A percentile compares a stretch with the other conserved stretches of the same genome.
phyloP scores from a whole-genome alignment of 352 stramenopile genomes.

The Phytophthora citrophthora region DNA sequence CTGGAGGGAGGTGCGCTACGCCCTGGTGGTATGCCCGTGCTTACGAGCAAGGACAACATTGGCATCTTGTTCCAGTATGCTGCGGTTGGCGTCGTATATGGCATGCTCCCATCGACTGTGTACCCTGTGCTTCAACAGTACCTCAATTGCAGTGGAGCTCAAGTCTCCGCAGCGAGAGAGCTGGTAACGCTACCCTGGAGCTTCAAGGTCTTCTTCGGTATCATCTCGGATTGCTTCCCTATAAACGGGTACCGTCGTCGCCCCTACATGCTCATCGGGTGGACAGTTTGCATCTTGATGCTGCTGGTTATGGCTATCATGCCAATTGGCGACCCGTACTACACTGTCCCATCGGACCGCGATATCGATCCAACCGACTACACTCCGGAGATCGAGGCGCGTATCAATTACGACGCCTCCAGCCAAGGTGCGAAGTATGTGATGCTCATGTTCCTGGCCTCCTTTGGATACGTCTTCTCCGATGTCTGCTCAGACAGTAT shows the following conservation, averaged over 20 bases:
- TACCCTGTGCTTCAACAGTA: slow-evolving; percentile 24
- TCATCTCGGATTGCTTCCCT: slow-evolving; percentile 26
- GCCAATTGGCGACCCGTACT: slow-evolving; percentile 18
- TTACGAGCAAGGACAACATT: slow-evolving; percentile 18
- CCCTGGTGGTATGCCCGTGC: slow-evolving; percentile 16
- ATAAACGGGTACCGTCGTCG: slow-evolving; percentile 16
- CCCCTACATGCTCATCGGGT: slow-evolving; percentile 26
- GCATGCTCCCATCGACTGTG: slow-evolving; percentile 12
- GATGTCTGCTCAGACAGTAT: slow-evolving; percentile 27
- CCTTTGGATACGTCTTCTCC: slow-evolving; percentile 22
- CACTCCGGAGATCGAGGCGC: slow-evolving; percentile 17
- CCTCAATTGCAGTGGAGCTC: slow-evolving; percentile 22
- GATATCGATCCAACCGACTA: slow-evolving; percentile 21
- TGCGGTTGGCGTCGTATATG: slow-evolving; percentile 17
- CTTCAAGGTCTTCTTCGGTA: slow-evolving; percentile 28
- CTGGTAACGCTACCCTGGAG: slow-evolving; percentile 20
- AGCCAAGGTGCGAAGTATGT: slow-evolving; percentile 23
- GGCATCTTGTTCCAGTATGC: slow-evolving; percentile 18
- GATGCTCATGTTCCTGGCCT: slow-evolving; percentile 20
- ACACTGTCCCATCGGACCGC: slow-evolving; percentile 19
- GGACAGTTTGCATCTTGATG: slow-evolving; percentile 27
- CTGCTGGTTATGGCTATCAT: slow-evolving; percentile 22
- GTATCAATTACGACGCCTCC: slow-evolving; percentile 17
- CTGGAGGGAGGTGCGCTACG: slow-evolving; percentile 20
- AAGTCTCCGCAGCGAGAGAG: slow-evolving; percentile 18